Evolutionary conservation across 352 stramenopile genomes (phyloP), one percentile per base, ranked within the genome.

Genomic region (Phytopythium chamaehyphon): DNA sequence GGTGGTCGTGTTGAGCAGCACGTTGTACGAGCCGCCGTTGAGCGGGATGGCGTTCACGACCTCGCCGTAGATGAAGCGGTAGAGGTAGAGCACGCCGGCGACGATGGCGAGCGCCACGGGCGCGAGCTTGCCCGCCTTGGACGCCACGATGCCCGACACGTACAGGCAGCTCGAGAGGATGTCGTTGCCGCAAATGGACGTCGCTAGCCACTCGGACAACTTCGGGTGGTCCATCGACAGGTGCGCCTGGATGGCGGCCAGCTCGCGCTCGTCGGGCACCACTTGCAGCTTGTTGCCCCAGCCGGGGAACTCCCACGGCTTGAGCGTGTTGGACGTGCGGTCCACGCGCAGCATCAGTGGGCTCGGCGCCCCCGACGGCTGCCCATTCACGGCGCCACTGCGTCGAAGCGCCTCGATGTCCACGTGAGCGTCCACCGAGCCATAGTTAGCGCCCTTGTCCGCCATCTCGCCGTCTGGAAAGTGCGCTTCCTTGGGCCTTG

Each of bases 11-110:
- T 98, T 98, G 43, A 98, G 77, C 51, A 98, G 76, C 44, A 98
- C 87, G 62, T 98, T 98, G 75, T 98, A 98, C 40, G 91, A 96
- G 53, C 94, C 94, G 52, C 94, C 94, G 68, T 98, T 98, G 47
- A 97, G 85, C 10, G 93, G 93, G 37, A 98, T 87, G 18, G 94
- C 94, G 64, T 90, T 90, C 52, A 95, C 84, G 24, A 96, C 93
- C 58, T 98, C 94, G 38, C 85, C 88, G 63, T 98, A 98, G 69
- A 98, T 97, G 61, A 96, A 96, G 19, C 86, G 88, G 63, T 90
- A 93, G 36, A 92, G 60, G 59, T 95, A 95, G 21, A 95, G 68
- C 59, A 95, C 86, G 11, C 75, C 83, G 1, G 88, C 91, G 36
- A 98, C 92, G n/a, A 97, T 64, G 7, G 80, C 68, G 39, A 98